phyloP scores from a whole-genome alignment of 495 filamentous ascomycete genomes.

The Physcia stellaris region DNA sequence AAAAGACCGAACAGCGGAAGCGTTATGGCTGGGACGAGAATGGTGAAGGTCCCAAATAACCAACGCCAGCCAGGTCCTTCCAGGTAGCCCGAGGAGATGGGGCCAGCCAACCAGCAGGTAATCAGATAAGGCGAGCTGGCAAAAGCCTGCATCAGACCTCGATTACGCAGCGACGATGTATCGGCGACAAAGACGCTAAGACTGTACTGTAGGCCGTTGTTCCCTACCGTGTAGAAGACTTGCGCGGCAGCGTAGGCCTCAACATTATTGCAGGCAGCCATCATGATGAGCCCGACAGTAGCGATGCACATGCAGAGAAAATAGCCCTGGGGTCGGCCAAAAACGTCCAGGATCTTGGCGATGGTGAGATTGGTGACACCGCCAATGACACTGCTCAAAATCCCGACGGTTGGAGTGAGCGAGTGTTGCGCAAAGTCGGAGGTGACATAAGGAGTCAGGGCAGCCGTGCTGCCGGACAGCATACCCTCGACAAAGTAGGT shows the following conservation, averaged over 20 bases:
- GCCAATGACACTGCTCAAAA: constrained; percentile 38
- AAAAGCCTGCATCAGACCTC: constrained; percentile 49
- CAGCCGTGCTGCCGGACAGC: constrained; percentile 22
- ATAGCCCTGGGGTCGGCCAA: constrained; percentile 42
- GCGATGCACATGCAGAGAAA: constrained; percentile 24
- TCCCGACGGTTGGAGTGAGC: constrained; percentile 23
- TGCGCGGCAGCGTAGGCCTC: constrained; percentile 33
- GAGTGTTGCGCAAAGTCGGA: constrained; percentile 21
- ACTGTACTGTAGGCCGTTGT: constrained; percentile 44
- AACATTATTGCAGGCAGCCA: constrained; percentile 34
- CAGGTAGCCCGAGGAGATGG: constrained; percentile 27
- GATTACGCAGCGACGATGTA: constrained; percentile 47
- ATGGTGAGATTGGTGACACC: constrained; percentile 47
- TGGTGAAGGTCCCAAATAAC: constrained; percentile 48
- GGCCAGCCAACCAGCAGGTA: constrained; percentile 31
- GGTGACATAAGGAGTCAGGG: constrained; percentile 21
- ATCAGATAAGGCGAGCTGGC: constrained; percentile 51
- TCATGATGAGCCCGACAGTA: constrained; percentile 30
- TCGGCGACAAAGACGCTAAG: constrained; percentile 53
- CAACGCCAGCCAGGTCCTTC: constrained; percentile 44
- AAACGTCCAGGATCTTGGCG: constrained; percentile 53
- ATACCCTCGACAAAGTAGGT: constrained; percentile 30
- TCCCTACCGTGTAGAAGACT: constrained; percentile 43
- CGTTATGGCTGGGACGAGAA: constrained; percentile 42
- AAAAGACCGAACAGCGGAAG: constrained; percentile 40